A percentile compares a stretch with the other conserved stretches of the same genome.
These are phyloP conservation scores for Suhomyces yuchorum DNA, from an alignment of 1,139 yeast genomes.

Conservation along the genomic window DNA sequence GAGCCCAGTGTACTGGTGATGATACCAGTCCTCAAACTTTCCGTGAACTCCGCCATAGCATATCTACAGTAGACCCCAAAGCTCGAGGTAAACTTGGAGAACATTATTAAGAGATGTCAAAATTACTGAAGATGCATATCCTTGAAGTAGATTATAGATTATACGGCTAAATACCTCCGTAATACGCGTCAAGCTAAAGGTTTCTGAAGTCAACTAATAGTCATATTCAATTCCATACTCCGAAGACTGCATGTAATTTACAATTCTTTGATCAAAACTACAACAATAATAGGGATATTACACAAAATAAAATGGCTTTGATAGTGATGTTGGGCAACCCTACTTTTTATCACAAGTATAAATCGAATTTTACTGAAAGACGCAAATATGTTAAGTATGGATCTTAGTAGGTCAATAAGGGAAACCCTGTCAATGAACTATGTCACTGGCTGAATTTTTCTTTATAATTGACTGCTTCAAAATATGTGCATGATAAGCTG, in stretches of 20 bases:
- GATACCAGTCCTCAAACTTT: background rate
- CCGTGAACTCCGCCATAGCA: conserved; percentile 2
- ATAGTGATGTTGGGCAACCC: conserved; percentile 1
- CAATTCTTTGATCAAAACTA: conserved; percentile 1
- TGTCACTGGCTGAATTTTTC: no score
- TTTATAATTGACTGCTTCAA: background rate
- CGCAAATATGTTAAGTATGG: background rate
- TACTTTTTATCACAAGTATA: background rate
- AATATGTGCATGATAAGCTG: background rate
- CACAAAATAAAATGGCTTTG: conserved; percentile 2
- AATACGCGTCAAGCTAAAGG: background rate
- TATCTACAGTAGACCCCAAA: no score
- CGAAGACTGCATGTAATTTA: conserved; percentile 7
- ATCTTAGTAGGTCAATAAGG: background rate
- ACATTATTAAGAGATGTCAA: no score
- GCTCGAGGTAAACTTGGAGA: no score
- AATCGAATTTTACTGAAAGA: background rate
- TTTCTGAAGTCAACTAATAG: background rate
- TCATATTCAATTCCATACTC: conserved; percentile 1
- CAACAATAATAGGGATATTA: conserved; percentile 6
- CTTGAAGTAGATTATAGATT: background rate
- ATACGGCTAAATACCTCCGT: background rate
- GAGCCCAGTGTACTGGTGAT: conserved; percentile 1
- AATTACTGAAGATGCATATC: no score
- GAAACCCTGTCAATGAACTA: no score